Conservation (phyloP, 2,329 filamentous ascomycete species). For the Pyricularia sp. region DNA sequence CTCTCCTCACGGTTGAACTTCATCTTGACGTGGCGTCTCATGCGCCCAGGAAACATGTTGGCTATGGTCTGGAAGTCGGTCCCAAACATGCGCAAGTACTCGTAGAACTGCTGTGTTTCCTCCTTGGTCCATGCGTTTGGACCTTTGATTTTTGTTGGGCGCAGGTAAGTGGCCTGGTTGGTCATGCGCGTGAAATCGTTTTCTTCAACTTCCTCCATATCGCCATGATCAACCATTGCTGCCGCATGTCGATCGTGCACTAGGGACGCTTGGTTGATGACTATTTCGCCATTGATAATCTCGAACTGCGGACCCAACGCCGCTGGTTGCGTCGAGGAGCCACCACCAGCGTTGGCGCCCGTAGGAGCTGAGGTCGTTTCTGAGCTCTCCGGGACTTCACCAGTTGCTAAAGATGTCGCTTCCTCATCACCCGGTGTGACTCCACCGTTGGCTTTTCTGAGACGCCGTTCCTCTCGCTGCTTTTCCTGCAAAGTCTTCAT, state of each 20-base stretch:
- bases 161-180: slow-evolving; percentile 54
- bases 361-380: slow-evolving; percentile 4
- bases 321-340: slow-evolving; percentile 9
- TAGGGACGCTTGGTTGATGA: slow-evolving; percentile 55
- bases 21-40: slow-evolving; percentile 61
- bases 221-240: slow-evolving; percentile 36
- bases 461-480: slow-evolving; percentile 18
- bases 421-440: slow-evolving; percentile 9
- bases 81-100: slow-evolving; percentile 61
- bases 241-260: slow-evolving; percentile 56
- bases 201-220: slow-evolving; percentile 56
- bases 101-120: slow-evolving; percentile 64
- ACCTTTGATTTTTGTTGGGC: slow-evolving; percentile 46
- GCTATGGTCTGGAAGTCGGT: slow-evolving; percentile 74
- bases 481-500: slow-evolving; percentile 33
- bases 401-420: slow-evolving; percentile 6
- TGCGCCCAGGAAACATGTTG: slow-evolving; percentile 60
- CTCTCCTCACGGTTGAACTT: slow-evolving; percentile 75
- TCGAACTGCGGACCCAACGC: slow-evolving; percentile 41
- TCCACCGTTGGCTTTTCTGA: slow-evolving; percentile 19
- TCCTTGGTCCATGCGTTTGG: slow-evolving; percentile 57
- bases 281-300: slow-evolving; percentile 59
- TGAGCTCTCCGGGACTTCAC: background rate
- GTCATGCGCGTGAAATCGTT: slow-evolving; percentile 64
- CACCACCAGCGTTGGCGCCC: background rate